Conservation (phyloP, 176 grass and related monocot genomes). For the Avena eriantha region DNA sequence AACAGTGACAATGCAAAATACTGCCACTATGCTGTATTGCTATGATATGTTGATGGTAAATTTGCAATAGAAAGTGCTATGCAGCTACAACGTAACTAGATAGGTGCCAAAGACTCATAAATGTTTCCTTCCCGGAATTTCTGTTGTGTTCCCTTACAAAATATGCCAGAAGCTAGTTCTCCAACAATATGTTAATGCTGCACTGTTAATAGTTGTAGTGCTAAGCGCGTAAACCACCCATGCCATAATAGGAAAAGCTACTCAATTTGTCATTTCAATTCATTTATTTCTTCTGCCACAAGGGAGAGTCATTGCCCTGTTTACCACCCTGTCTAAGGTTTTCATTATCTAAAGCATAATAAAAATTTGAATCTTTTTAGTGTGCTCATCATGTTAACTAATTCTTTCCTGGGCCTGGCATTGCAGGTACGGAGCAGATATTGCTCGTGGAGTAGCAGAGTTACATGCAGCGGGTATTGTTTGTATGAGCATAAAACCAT, state of each 20-base stretch:
- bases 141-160: slow-evolving; percentile 11
- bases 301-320: background rate
- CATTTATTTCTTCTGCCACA: slow-evolving; percentile 40
- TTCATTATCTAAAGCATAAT: slow-evolving; percentile 16
- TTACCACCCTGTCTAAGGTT: slow-evolving; percentile 21
- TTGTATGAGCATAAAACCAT: slow-evolving; percentile 99
- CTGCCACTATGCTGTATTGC: slow-evolving; percentile 28
- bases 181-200: background rate
- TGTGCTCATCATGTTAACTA: slow-evolving; percentile 16
- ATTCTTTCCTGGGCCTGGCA: slow-evolving; percentile 21
- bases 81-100: slow-evolving; percentile 19
- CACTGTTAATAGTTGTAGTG: slow-evolving; percentile 1
- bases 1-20: slow-evolving; percentile 13
- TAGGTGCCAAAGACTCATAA: slow-evolving; percentile 19
- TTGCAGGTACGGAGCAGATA: slow-evolving; percentile 96
- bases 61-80: slow-evolving; percentile 33
- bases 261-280: slow-evolving; percentile 35
- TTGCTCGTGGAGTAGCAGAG: slow-evolving; percentile 95
- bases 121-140: slow-evolving; percentile 29
- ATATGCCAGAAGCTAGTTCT: background rate
- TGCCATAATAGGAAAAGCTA: background rate
- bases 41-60: slow-evolving; percentile 34
- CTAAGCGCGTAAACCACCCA: slow-evolving; percentile 18
- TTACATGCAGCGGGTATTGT: slow-evolving; percentile 97
- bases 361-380: slow-evolving; percentile 8